These are phyloP conservation scores for Collybia sp. DNA, from an alignment of 768 basidiomycete species.

Conservation along the genomic window DNA sequence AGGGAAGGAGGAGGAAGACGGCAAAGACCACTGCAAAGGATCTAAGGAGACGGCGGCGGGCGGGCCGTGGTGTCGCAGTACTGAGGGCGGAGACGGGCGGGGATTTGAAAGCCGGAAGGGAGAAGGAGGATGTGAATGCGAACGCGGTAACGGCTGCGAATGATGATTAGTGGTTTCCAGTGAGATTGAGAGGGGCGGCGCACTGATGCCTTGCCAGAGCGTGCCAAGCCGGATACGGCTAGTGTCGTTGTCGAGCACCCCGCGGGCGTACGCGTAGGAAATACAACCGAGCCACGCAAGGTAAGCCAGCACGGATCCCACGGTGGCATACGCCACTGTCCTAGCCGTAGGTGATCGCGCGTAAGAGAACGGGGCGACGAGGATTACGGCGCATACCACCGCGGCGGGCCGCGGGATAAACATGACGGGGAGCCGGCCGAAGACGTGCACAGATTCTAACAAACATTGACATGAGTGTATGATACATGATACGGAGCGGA, in stretches of 20 bases:
- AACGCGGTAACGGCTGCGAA: conserved; percentile 55
- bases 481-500: conserved; percentile 2
- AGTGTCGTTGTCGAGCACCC: conserved; percentile 30
- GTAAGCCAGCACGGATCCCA: conserved; percentile 56
- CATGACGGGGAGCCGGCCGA: conserved; percentile 43
- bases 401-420: conserved; percentile 35
- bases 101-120: conserved; percentile 62
- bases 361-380: conserved; percentile 47
- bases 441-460: conserved; percentile 50
- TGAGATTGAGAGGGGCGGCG: conserved; percentile 20
- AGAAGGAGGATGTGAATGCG: conserved; percentile 59
- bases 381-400: conserved; percentile 31
- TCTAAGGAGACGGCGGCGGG: conserved; percentile 58
- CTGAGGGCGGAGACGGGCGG: conserved; percentile 32
- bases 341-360: conserved; percentile 51
- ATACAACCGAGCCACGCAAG: conserved; percentile 54
- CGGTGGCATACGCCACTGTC: conserved; percentile 49
- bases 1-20: conserved; percentile 48
- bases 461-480: conserved; percentile 5
- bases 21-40: conserved; percentile 44
- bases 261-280: conserved; percentile 46
- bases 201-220: conserved; percentile 65
- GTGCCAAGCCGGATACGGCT: conserved; percentile 37
- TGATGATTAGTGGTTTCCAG: conserved; percentile 1
- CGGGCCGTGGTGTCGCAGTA: conserved; percentile 34